Evolutionary conservation across 306 rosid genomes (phyloP).

Genomic region (Cicer bijugum): DNA sequence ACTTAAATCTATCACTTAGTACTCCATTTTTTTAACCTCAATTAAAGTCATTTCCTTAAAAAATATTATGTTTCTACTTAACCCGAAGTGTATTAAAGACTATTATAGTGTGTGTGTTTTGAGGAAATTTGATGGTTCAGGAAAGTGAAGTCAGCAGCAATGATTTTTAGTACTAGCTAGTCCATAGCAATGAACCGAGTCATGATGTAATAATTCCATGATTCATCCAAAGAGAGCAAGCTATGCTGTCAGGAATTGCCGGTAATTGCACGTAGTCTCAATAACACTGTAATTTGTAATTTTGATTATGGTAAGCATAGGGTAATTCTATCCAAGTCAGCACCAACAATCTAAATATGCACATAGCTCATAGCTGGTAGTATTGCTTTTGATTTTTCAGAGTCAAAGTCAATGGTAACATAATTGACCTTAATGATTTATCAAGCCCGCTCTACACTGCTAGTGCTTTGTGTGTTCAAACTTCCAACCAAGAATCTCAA

Average conservation of each 20-base stretch:
- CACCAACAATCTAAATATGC: too few relatives aligned
- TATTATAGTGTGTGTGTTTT: neutral
- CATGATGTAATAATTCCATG: neutral
- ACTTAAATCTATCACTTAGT: too few relatives aligned
- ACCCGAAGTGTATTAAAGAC: too few relatives aligned
- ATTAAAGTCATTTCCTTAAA: too few relatives aligned
- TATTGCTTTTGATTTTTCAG: neutral
- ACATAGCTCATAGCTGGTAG: too few relatives aligned
- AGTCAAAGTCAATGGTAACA: conserved; percentile 4
- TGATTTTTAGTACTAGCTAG: too few relatives aligned
- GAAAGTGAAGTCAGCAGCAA: too few relatives aligned
- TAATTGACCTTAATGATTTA: neutral
- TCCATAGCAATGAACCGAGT: too few relatives aligned
- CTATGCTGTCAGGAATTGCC: neutral
- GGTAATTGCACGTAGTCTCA: too few relatives aligned
- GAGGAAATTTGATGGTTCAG: neutral
- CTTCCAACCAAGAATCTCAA: neutral
- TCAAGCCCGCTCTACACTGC: neutral
- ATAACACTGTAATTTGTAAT: neutral
- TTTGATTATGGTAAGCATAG: too few relatives aligned
- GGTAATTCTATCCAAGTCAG: too few relatives aligned
- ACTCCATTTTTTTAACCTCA: neutral
- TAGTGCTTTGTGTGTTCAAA: neutral
- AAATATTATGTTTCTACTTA: too few relatives aligned
- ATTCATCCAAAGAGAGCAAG: neutral